phyloP scores from a whole-genome alignment of 768 basidiomycete genomes.

The Pulveroboletus ravenelii region DNA sequence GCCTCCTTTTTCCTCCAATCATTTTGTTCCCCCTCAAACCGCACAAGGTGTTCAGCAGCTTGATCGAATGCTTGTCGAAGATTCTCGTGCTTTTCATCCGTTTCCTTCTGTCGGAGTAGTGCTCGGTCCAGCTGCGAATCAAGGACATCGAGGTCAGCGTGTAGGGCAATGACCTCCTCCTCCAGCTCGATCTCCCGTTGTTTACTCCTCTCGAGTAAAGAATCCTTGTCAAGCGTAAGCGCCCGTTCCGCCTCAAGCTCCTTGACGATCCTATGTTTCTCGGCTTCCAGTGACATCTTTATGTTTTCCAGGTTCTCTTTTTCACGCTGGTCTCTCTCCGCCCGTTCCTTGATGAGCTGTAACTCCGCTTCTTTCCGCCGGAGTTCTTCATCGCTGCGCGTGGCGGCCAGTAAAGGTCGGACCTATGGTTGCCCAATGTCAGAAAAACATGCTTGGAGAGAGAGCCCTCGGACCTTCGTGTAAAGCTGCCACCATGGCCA shows the following conservation, averaged over 20 bases:
- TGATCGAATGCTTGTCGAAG: slow-evolving; percentile 73
- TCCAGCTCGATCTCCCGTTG: slow-evolving; percentile 80
- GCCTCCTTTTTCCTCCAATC: slow-evolving; percentile 61
- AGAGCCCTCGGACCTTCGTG: slow-evolving; percentile 58
- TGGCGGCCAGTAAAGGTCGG: slow-evolving; percentile 88
- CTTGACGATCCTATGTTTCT: slow-evolving; percentile 78
- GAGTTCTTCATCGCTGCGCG: slow-evolving; percentile 88
- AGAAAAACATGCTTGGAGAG: not conserved
- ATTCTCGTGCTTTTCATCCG: slow-evolving; percentile 71
- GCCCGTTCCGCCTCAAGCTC: slow-evolving; percentile 79
- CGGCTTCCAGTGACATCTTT: slow-evolving; percentile 77
- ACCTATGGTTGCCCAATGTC: slow-evolving; percentile 45
- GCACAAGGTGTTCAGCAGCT: slow-evolving; percentile 81
- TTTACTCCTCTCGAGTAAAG: slow-evolving; percentile 77
- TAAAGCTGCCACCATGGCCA: slow-evolving; percentile 99
- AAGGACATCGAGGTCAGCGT: slow-evolving; percentile 77
- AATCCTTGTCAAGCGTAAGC: slow-evolving; percentile 78
- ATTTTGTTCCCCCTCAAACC: slow-evolving; percentile 72
- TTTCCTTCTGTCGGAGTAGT: slow-evolving; percentile 70
- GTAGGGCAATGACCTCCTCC: slow-evolving; percentile 76
- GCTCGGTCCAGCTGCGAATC: slow-evolving; percentile 84
- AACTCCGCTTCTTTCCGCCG: slow-evolving; percentile 84
- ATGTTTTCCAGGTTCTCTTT: slow-evolving; percentile 71
- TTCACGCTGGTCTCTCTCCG: slow-evolving; percentile 83
- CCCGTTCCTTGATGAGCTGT: slow-evolving; percentile 71